Percentiles rank a stretch among this genome's conserved stretches.
Evolutionary conservation across 2,329 filamentous ascomycete species (phyloP).

Genomic region (Fusarium hostae): DNA sequence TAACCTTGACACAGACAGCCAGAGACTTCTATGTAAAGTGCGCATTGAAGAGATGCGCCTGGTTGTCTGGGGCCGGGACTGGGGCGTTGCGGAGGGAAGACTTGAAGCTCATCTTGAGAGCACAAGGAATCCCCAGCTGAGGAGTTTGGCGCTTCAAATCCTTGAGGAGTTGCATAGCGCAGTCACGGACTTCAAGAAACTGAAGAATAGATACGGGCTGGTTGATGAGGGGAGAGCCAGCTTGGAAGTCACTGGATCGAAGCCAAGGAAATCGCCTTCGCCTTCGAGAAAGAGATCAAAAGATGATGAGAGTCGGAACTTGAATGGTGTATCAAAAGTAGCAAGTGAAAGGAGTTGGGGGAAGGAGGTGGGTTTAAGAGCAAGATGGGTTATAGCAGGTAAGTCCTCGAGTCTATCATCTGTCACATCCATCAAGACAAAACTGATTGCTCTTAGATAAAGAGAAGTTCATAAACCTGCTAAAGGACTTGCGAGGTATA

Average conservation of each 20-base stretch:
- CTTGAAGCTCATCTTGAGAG: slow-evolving; percentile 56
- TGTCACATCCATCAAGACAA: background rate
- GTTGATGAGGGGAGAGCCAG: slow-evolving; percentile 44
- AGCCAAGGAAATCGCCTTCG: slow-evolving; percentile 30
- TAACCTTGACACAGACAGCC: slow-evolving; percentile 56
- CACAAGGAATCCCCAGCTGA: slow-evolving; percentile 52
- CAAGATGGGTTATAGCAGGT: slow-evolving; percentile 58
- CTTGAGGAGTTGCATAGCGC: slow-evolving; percentile 56
- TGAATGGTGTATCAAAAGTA: slow-evolving; percentile 30
- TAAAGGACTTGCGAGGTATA: slow-evolving; percentile 55
- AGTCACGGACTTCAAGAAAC: slow-evolving; percentile 56
- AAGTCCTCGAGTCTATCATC: slow-evolving; percentile 16
- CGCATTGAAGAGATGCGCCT: slow-evolving; percentile 62
- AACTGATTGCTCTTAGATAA: slow-evolving; percentile 49
- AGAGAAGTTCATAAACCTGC: slow-evolving; percentile 56
- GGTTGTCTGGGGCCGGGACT: slow-evolving; percentile 59
- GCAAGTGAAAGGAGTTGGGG: slow-evolving; percentile 48
- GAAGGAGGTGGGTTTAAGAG: slow-evolving; percentile 50
- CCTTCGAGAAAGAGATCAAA: slow-evolving; percentile 40
- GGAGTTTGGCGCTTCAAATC: slow-evolving; percentile 54
- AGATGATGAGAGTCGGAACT: slow-evolving; percentile 38
- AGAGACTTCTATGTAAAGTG: slow-evolving; percentile 59
- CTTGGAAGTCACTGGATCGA: slow-evolving; percentile 23
- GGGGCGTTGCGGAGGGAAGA: slow-evolving; percentile 59
- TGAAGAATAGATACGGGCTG: slow-evolving; percentile 57